phyloP scores from a whole-genome alignment of 495 filamentous ascomycete species.

The Articulospora tetracladia region DNA sequence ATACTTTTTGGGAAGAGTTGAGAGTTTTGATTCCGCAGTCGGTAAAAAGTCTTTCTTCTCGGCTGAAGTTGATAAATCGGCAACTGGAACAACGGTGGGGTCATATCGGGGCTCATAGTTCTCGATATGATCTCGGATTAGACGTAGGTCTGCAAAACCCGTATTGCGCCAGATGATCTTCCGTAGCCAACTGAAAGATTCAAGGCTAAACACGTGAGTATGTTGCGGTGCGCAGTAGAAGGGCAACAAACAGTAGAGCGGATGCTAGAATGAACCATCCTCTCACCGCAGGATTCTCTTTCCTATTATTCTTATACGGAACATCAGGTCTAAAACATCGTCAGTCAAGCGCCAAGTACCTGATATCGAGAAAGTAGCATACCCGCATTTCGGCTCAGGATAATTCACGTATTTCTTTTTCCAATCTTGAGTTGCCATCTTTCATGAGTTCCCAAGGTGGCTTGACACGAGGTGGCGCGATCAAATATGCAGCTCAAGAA shows the following conservation, averaged over 20 bases:
- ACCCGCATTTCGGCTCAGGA: constrained; percentile 16
- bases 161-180: constrained; percentile 71
- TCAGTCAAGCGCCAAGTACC: not conserved
- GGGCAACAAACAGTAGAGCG: constrained; percentile 6
- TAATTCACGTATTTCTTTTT: constrained; percentile 3
- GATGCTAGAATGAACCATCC: constrained; percentile 2
- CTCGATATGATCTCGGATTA: constrained; percentile 52
- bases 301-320: constrained; percentile 11
- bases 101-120: constrained; percentile 54
- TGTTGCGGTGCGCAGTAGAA: not conserved
- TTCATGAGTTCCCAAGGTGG: not conserved
- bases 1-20: constrained; percentile 41
- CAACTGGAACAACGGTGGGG: constrained; percentile 10
- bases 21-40: constrained; percentile 9
- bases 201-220: constrained; percentile 6
- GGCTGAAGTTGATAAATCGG: not conserved
- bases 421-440: not conserved
- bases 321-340: constrained; percentile 2
- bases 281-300: constrained; percentile 11
- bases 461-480: not conserved
- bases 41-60: not conserved
- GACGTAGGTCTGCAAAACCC: constrained; percentile 60
- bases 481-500: not conserved
- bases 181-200: constrained; percentile 44
- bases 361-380: not conserved